Conservation (phyloP, 169 alveolate genomes). For the Plasmodium ovale region DNA sequence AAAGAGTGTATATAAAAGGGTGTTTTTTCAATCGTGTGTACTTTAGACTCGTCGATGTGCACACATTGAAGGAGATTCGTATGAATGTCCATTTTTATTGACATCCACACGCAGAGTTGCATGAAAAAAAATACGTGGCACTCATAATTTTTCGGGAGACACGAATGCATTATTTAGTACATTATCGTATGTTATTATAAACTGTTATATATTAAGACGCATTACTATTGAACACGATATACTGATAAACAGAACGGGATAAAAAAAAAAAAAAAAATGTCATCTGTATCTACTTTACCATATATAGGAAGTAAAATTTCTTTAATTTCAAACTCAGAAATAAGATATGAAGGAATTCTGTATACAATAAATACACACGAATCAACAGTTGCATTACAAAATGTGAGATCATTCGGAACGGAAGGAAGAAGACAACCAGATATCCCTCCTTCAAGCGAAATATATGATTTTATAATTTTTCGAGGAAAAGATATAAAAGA, state of each 20-base stretch:
- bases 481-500: constrained; percentile 89
- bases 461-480: constrained; percentile 88
- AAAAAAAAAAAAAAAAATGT: too few relatives aligned
- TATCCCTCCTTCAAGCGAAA: constrained; percentile 88
- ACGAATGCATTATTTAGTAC: too few relatives aligned
- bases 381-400: constrained; percentile 88
- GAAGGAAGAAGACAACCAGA: constrained; percentile 90
- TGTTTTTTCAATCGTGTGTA: too few relatives aligned
- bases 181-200: neutral
- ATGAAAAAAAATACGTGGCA: too few relatives aligned
- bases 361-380: constrained; percentile 89
- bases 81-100: neutral
- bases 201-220: neutral
- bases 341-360: constrained; percentile 91
- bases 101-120: too few relatives aligned
- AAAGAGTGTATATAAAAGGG: neutral
- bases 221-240: neutral
- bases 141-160: too few relatives aligned
- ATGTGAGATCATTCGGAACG: constrained; percentile 91
- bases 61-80: neutral
- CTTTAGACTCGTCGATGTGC: too few relatives aligned
- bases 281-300: constrained; percentile 83
- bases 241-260: too few relatives aligned
- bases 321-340: constrained; percentile 85
- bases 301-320: constrained; percentile 86